Evolutionary conservation across 106 monocot species (phyloP).

Genomic region (Acorus calamus): DNA sequence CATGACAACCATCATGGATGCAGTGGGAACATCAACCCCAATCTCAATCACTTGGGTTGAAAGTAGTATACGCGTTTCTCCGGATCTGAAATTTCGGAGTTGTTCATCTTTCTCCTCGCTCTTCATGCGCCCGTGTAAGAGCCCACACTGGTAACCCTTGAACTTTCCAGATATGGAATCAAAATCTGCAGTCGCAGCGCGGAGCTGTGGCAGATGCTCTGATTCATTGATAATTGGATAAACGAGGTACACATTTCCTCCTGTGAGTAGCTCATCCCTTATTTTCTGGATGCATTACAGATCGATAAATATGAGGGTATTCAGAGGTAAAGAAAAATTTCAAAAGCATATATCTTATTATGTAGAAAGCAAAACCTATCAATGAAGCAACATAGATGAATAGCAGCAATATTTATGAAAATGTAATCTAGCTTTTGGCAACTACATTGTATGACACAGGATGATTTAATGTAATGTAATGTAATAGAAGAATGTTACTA

Average conservation of each 20-base stretch:
- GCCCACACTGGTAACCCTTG: slow-evolving; percentile 56
- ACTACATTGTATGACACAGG: too few species aligned
- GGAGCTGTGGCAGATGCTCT: slow-evolving; percentile 80
- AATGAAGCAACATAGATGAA: too few species aligned
- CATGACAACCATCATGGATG: slow-evolving; percentile 99
- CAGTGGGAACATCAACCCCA: slow-evolving; percentile 95
- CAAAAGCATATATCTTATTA: too few species aligned
- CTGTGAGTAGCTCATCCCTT: slow-evolving; percentile 52
- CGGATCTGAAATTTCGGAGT: slow-evolving; percentile 63
- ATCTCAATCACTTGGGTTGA: slow-evolving; percentile 96
- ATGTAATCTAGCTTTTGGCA: too few species aligned
- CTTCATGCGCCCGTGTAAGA: slow-evolving; percentile 90
- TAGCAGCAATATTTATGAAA: too few species aligned
- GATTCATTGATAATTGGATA: slow-evolving; percentile 91
- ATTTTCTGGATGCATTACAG: slow-evolving; percentile 64
- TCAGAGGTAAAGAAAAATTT: too few species aligned
- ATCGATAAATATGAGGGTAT: not conserved
- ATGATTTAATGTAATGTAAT: too few species aligned
- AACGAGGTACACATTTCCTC: slow-evolving; percentile 85
- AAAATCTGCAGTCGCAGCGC: slow-evolving; percentile 56
- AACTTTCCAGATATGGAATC: slow-evolving; percentile 51
- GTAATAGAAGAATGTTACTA: too few species aligned
- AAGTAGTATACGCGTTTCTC: slow-evolving; percentile 64
- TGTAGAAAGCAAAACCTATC: too few species aligned
- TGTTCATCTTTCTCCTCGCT: slow-evolving; percentile 71